Percentiles rank a stretch among this genome's conserved stretches.
These are phyloP conservation scores for Fragilaria crotonensis DNA, from an alignment of 108 stramenopile genomes.

Conservation along the genomic window DNA sequence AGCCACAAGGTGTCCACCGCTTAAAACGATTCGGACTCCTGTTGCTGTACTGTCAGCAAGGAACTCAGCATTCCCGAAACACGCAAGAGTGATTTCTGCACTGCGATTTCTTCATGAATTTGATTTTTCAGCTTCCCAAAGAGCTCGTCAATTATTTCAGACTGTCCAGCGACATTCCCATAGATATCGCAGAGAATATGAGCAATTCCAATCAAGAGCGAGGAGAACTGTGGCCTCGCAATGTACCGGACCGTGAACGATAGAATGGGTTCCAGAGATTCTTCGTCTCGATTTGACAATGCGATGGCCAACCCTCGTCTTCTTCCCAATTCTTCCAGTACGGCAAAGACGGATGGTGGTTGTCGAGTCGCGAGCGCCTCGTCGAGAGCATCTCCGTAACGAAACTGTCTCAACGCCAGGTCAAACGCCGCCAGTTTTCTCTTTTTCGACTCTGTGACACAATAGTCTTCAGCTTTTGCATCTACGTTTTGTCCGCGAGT, in stretches of 20 bases:
- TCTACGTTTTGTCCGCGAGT: constrained; percentile 64
- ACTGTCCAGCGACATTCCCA: constrained; percentile 56
- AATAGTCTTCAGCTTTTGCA: constrained; percentile 52
- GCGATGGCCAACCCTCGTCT: constrained; percentile 71
- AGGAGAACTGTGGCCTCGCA: constrained; percentile 59
- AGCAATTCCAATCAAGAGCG: constrained; percentile 62
- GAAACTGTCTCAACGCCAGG: constrained; percentile 67
- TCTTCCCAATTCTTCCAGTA: constrained; percentile 82
- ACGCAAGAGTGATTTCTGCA: constrained; percentile 48
- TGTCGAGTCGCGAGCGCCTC: constrained; percentile 64
- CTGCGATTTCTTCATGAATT: constrained; percentile 53
- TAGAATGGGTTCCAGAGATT: constrained; percentile 73
- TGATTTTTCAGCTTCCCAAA: constrained; percentile 73
- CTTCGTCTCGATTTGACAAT: constrained; percentile 80
- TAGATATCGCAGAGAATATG: constrained; percentile 42
- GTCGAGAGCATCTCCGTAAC: constrained; percentile 87
- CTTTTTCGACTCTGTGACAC: constrained; percentile 44
- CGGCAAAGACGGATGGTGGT: constrained; percentile 62
- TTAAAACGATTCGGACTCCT: constrained; percentile 28
- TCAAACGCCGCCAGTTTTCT: constrained; percentile 70
- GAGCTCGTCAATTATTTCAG: constrained; percentile 73
- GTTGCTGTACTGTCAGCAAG: constrained; percentile 32
- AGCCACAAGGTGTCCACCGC: no score
- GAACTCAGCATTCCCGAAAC: constrained; percentile 76
- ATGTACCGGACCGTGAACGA: constrained; percentile 79